Evolutionary conservation across 805 yeast genomes (phyloP).

Genomic region (Pichia nanzhaoensis): DNA sequence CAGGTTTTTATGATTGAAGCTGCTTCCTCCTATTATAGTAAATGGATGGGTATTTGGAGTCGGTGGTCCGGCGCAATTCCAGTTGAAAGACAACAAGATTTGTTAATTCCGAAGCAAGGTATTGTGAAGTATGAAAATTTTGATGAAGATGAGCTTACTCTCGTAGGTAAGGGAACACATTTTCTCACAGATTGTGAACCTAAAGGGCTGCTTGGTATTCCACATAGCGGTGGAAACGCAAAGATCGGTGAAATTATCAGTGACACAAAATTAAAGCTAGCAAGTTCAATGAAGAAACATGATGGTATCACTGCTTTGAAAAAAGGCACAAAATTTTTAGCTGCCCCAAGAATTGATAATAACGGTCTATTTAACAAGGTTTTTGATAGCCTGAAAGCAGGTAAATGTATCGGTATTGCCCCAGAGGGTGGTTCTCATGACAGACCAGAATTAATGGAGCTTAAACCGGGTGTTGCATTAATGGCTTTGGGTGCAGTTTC

Average conservation of each 20-base stretch:
- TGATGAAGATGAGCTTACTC: constrained; percentile 42
- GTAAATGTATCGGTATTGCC: constrained; percentile 81
- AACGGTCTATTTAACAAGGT: constrained; percentile 71
- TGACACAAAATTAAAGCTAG: constrained; percentile 61
- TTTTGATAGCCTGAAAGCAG: constrained; percentile 64
- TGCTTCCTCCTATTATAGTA: constrained; percentile 59
- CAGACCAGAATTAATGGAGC: constrained; percentile 80
- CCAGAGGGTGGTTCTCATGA: constrained; percentile 99
- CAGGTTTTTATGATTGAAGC: constrained; percentile 81
- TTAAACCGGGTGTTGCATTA: constrained; percentile 95
- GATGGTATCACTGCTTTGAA: constrained; percentile 39
- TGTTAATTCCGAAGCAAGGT: constrained; percentile 57
- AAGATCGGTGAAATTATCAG: constrained; percentile 62
- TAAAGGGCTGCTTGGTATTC: constrained; percentile 71
- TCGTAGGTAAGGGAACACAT: constrained; percentile 60
- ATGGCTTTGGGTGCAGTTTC: constrained; percentile 95
- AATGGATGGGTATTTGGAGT: constrained; percentile 71
- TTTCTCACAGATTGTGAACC: constrained; percentile 58
- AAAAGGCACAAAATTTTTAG: constrained; percentile 52
- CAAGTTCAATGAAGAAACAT: constrained; percentile 60
- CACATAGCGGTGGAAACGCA: constrained; percentile 67
- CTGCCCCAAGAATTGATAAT: constrained; percentile 81
- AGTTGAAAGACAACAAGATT: constrained; percentile 87
- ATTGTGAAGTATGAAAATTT: constrained; percentile 43
- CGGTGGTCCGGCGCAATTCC: constrained; percentile 78